Evolutionary conservation across 73 alveolate genomes (phyloP).

Genomic region (Breviolum minutum): DNA sequence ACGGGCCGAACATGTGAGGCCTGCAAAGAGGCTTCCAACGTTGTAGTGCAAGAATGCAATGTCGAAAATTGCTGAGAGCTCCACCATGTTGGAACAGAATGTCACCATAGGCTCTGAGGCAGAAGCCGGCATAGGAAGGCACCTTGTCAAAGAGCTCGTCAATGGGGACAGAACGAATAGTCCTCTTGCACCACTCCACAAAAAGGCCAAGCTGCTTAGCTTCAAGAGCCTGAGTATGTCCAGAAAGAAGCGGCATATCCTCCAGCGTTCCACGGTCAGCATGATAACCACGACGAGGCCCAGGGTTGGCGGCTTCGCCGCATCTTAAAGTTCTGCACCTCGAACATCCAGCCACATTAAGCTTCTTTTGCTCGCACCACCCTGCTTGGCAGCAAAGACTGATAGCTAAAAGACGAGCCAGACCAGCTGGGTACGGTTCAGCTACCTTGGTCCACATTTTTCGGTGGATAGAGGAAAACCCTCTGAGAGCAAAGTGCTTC

Average conservation of each 20-base stretch:
- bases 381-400: not conserved
- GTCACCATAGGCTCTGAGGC: not conserved
- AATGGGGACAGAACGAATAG: too few species aligned
- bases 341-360: not conserved
- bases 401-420: not conserved
- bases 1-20: too few species aligned
- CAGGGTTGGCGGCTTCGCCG: constrained; percentile 1
- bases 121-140: too few species aligned
- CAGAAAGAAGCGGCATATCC: too few species aligned
- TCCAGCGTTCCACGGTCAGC: too few species aligned
- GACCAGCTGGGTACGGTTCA: not conserved
- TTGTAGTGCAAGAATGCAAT: not conserved
- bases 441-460: not conserved
- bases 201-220: too few species aligned
- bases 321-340: not conserved
- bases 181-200: too few species aligned
- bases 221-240: too few species aligned
- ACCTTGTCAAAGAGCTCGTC: too few species aligned
- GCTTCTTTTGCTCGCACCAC: not conserved
- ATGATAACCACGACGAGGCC: too few species aligned
- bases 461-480: not conserved
- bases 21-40: too few species aligned
- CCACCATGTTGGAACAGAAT: not conserved
- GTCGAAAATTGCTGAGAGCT: not conserved
- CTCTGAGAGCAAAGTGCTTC: not conserved